These are phyloP conservation scores for Oxyria digyna DNA, from an alignment of 148 eudicot species.

Conservation along the genomic window DNA sequence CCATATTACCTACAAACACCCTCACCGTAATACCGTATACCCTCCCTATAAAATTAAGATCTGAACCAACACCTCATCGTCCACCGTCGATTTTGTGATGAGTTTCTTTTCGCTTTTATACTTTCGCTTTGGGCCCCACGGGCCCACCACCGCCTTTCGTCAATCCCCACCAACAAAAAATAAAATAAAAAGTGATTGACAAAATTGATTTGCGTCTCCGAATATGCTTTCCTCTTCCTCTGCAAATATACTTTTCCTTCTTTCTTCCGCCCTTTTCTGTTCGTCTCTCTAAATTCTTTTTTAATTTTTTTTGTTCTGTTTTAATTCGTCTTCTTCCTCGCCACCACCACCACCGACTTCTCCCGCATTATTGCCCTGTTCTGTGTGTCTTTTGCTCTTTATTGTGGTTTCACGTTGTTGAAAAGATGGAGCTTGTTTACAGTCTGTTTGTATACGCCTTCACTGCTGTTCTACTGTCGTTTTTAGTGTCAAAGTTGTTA, in stretches of 20 bases:
- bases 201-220: not conserved
- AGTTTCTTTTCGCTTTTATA: not conserved
- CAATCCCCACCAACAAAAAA: not conserved
- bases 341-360: constrained; percentile 2
- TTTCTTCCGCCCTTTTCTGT: not conserved
- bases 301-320: not conserved
- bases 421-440: constrained; percentile 29
- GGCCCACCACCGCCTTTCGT: not conserved
- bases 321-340: not conserved
- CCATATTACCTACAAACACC: not conserved
- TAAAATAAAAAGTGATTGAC: not conserved
- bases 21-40: not conserved
- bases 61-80: not conserved
- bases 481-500: constrained; percentile 25
- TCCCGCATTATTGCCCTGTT: not conserved
- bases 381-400: not conserved
- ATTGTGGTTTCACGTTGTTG: not conserved
- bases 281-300: not conserved
- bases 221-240: constrained; percentile 8
- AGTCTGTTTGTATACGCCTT: constrained; percentile 22
- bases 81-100: not conserved
- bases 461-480: constrained; percentile 18
- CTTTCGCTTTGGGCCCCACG: not conserved
- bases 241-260: not conserved
- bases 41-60: not conserved